Evolutionary conservation across 2,329 filamentous ascomycete species (phyloP).

Genomic region (Myriosclerotinia scirpicola): DNA sequence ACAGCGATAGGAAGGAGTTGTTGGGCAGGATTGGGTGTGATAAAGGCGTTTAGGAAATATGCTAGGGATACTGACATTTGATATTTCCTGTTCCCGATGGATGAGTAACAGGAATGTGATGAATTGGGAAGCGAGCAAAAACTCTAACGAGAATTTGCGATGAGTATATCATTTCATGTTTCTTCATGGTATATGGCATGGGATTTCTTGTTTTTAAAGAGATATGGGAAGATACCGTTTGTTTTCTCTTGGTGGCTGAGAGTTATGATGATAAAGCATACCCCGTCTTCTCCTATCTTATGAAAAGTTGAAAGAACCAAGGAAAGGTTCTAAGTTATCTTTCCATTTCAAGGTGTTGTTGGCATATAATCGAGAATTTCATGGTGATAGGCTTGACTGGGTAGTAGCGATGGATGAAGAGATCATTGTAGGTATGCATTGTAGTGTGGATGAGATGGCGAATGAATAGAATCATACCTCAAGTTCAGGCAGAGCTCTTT

Average conservation of each 20-base stretch:
- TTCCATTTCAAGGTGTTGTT: slow-evolving; percentile 5
- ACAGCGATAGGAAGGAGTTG: slow-evolving; percentile 41
- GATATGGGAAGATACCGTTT: slow-evolving; percentile 14
- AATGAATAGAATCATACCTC: slow-evolving; percentile 4
- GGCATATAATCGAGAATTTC: slow-evolving; percentile 12
- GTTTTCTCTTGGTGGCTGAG: neutral
- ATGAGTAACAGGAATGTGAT: neutral
- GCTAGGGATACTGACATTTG: slow-evolving; percentile 3
- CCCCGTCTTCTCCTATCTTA: slow-evolving; percentile 11
- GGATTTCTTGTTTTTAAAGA: slow-evolving; percentile 17
- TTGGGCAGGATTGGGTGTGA: slow-evolving; percentile 42
- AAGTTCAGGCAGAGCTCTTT: neutral
- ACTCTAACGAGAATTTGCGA: slow-evolving; percentile 2
- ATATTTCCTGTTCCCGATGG: neutral
- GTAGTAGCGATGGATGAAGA: neutral
- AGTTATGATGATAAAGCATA: slow-evolving; percentile 20
- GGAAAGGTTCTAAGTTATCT: neutral
- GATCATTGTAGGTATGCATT: slow-evolving; percentile 9
- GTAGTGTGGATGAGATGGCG: neutral
- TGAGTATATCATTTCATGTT: slow-evolving; percentile 2
- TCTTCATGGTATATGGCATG: slow-evolving; percentile 10
- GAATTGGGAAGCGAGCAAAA: neutral
- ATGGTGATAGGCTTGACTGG: neutral
- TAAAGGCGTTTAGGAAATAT: slow-evolving; percentile 37
- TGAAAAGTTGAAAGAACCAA: slow-evolving; percentile 3